Conservation (phyloP, 805 yeast genomes). For the Candida gorgasii region DNA sequence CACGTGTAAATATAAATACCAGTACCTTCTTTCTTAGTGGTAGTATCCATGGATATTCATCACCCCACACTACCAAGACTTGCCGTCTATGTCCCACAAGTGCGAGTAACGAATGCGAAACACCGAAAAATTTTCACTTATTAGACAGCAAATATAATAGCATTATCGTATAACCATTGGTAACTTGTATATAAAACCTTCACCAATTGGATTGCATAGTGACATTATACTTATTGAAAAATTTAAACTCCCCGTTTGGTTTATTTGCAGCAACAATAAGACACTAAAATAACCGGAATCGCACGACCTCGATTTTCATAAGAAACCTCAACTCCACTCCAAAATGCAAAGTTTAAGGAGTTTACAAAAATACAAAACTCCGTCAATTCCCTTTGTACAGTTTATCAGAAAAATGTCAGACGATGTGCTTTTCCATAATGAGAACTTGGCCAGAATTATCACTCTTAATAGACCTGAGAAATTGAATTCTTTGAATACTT, state of each 20-base stretch:
- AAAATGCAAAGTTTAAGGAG: slow-evolving; percentile 4
- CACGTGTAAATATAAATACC: too few species aligned
- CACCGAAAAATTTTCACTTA: slow-evolving; percentile 6
- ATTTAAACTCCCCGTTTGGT: too few species aligned
- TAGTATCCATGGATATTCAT: not conserved
- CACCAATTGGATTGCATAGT: not conserved
- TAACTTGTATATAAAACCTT: slow-evolving; percentile 2
- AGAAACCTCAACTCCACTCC: slow-evolving; percentile 2
- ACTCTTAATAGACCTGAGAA: slow-evolving; percentile 79
- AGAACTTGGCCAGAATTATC: slow-evolving; percentile 68
- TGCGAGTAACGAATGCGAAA: not conserved
- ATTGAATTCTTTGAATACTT: slow-evolving; percentile 77
- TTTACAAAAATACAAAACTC: not conserved
- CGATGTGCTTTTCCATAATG: slow-evolving; percentile 65
- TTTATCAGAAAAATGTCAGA: slow-evolving; percentile 18
- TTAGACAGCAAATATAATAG: not conserved
- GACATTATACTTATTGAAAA: too few species aligned
- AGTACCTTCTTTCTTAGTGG: too few species aligned
- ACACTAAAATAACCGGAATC: not conserved
- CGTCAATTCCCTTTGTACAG: not conserved
- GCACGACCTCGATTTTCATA: slow-evolving; percentile 7
- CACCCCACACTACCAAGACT: too few species aligned
- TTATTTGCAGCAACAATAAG: too few species aligned
- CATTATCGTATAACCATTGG: not conserved
- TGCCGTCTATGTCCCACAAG: too few species aligned